Conservation (phyloP, 768 basidiomycete genomes). For the Leccinum truebloodii region DNA sequence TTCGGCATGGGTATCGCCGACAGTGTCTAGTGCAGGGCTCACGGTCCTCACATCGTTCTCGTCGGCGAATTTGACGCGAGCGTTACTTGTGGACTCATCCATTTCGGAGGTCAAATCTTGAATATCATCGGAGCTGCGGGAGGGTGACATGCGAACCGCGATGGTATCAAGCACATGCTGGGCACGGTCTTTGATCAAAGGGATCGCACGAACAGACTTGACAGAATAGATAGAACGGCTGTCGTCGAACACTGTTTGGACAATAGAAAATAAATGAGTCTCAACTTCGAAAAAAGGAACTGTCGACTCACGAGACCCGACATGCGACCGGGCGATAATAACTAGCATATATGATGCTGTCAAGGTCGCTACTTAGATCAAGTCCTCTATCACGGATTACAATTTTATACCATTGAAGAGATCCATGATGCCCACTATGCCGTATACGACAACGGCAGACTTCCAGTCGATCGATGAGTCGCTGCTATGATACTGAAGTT, state of each 20-base stretch:
- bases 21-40: conserved; percentile 34
- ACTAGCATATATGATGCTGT: conserved; percentile 78
- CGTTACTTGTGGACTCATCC: conserved; percentile 18
- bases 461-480: conserved; percentile 51
- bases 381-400: not conserved
- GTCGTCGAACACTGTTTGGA: conserved; percentile 62
- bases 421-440: conserved; percentile 73
- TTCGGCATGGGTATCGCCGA: not conserved
- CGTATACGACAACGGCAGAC: conserved; percentile 62
- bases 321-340: conserved; percentile 58
- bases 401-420: conserved; percentile 61
- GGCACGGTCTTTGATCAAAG: conserved; percentile 67
- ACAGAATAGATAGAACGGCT: conserved; percentile 64
- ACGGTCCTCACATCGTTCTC: conserved; percentile 47
- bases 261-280: conserved; percentile 4
- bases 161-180: conserved; percentile 51
- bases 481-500: conserved; percentile 40
- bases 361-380: conserved; percentile 16
- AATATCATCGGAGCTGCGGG: conserved; percentile 39
- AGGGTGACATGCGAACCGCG: conserved; percentile 51
- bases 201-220: conserved; percentile 70
- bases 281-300: conserved; percentile 2
- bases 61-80: conserved; percentile 56
- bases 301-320: conserved; percentile 61
- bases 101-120: conserved; percentile 19